A percentile compares a stretch with the other conserved stretches of the same genome.
phyloP scores from a whole-genome alignment of 306 rosid species.

The Medicago ruthenica region DNA sequence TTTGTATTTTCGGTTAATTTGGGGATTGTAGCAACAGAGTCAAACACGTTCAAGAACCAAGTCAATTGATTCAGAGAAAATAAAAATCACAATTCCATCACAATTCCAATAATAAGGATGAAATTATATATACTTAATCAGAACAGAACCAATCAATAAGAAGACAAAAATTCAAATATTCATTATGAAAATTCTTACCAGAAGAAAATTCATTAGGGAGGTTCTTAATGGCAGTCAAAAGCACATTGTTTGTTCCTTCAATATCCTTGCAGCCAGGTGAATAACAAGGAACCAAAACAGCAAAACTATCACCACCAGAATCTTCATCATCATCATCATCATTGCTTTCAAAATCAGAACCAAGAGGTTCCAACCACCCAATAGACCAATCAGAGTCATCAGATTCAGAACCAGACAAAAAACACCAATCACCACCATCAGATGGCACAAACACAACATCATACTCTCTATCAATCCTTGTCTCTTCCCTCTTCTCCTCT shows the following conservation, averaged over 20 bases:
- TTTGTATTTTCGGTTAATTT: background rate
- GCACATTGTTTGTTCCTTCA: slow-evolving; percentile 58
- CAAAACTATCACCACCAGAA: slow-evolving; percentile 48
- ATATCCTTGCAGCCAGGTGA: slow-evolving; percentile 65
- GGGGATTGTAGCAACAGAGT: background rate
- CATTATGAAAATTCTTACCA: slow-evolving; percentile 45
- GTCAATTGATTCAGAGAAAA: background rate
- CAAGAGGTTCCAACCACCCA: slow-evolving; percentile 89
- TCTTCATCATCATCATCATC: slow-evolving; percentile 21
- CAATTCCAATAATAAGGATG: background rate
- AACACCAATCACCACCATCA: slow-evolving; percentile 41
- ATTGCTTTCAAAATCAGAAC: slow-evolving; percentile 61
- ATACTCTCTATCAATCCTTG: slow-evolving; percentile 57
- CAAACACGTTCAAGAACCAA: background rate
- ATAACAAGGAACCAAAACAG: slow-evolving; percentile 82
- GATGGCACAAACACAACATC: slow-evolving; percentile 43
- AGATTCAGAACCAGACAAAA: slow-evolving; percentile 66
- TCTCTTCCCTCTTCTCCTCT: slow-evolving; percentile 8
- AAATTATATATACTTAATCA: background rate
- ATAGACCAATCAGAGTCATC: slow-evolving; percentile 85
- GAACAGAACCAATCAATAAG: background rate
- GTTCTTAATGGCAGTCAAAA: slow-evolving; percentile 65
- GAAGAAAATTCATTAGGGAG: slow-evolving; percentile 64
- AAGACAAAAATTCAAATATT: background rate
- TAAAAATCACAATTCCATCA: background rate